Evolutionary conservation across 1,284 basidiomycete species (phyloP).

Genomic region (Malassezia sympodialis): DNA sequence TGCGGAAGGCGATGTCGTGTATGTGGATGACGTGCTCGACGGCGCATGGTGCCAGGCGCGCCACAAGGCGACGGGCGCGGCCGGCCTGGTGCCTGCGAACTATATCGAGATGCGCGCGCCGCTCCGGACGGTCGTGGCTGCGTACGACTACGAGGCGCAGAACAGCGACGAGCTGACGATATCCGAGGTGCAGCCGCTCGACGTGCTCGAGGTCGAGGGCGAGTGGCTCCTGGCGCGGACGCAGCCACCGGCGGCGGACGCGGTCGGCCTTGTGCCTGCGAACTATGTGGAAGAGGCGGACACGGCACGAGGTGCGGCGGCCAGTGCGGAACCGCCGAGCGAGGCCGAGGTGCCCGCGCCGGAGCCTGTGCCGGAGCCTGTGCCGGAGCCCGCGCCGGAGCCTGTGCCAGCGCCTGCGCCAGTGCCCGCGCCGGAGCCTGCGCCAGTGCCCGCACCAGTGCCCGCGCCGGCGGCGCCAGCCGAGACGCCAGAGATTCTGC

Average conservation of each 20-base stretch:
- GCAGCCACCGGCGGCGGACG: conserved; percentile 23
- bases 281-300: conserved; percentile 45
- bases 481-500: neutral
- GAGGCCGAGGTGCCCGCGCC: neutral
- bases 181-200: conserved; percentile 37
- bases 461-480: neutral
- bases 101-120: conserved; percentile 45
- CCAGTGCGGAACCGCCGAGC: neutral
- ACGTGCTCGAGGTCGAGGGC: conserved; percentile 38
- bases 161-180: conserved; percentile 42
- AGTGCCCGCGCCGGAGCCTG: neutral
- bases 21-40: conserved; percentile 44
- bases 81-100: conserved; percentile 45
- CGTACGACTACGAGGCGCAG: conserved; percentile 44
- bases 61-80: conserved; percentile 19
- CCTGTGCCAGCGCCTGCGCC: too few relatives aligned
- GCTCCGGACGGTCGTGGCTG: conserved; percentile 33
- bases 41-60: conserved; percentile 46
- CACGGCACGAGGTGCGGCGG: neutral
- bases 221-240: conserved; percentile 39
- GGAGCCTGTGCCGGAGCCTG: too few relatives aligned
- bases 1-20: conserved; percentile 41
- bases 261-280: conserved; percentile 39
- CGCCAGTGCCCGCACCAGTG: neutral
- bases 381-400: neutral